These are phyloP conservation scores for Nicotiana benthamiana DNA, from an alignment of 257 asterid species.

Conservation along the genomic window DNA sequence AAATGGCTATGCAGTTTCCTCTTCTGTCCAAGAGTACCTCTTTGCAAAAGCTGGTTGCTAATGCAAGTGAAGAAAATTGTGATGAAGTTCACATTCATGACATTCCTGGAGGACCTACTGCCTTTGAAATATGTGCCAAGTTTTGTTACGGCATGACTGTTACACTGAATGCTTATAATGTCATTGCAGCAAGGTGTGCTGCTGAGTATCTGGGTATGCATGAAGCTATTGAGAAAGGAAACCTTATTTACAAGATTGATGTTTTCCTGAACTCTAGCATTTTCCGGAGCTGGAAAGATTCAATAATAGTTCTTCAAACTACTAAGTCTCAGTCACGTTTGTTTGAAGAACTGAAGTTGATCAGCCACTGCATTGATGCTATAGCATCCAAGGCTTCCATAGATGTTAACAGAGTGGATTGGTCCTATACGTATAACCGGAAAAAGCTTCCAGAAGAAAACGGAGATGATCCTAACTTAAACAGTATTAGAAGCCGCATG, in stretches of 20 bases:
- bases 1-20: slow-evolving; percentile 61
- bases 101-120: slow-evolving; percentile 77
- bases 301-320: slow-evolving; percentile 79
- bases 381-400: slow-evolving; percentile 68
- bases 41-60: slow-evolving; percentile 64
- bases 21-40: slow-evolving; percentile 77
- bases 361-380: slow-evolving; percentile 67
- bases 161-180: slow-evolving; percentile 76
- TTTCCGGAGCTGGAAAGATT: slow-evolving; percentile 93
- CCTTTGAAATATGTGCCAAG: slow-evolving; percentile 86
- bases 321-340: slow-evolving; percentile 42
- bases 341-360: slow-evolving; percentile 70
- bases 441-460: slow-evolving; percentile 69
- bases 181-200: slow-evolving; percentile 74
- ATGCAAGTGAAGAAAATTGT: slow-evolving; percentile 41
- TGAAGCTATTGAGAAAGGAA: slow-evolving; percentile 74
- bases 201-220: slow-evolving; percentile 92
- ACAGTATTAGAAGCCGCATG: slow-evolving; percentile 45
- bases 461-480: slow-evolving; percentile 53
- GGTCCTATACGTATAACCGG: slow-evolving; percentile 82
- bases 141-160: slow-evolving; percentile 90
- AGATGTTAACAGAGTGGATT: slow-evolving; percentile 73
- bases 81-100: slow-evolving; percentile 61
- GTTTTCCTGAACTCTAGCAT: slow-evolving; percentile 75
- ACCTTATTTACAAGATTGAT: slow-evolving; percentile 78